Percentiles rank a stretch among this genome's conserved stretches.
Evolutionary conservation across 768 basidiomycete species (phyloP).

Genomic region (Hericium coralloides): DNA sequence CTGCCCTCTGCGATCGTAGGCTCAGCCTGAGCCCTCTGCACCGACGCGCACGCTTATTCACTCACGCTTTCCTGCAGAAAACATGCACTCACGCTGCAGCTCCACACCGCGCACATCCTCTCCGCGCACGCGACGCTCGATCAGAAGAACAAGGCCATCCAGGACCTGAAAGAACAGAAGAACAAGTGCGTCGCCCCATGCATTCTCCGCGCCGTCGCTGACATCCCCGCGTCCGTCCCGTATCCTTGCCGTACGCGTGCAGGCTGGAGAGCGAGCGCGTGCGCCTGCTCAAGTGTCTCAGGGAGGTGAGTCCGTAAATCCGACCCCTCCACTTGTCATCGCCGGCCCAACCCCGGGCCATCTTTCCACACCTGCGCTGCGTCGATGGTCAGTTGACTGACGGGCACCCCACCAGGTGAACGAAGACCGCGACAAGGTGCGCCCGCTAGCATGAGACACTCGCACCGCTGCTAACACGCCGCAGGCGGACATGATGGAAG

Average conservation of each 20-base stretch:
- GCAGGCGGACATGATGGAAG: conserved; percentile 63
- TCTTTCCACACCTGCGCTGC: too few species aligned
- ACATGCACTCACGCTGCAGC: conserved; percentile 73
- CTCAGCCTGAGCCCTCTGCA: too few species aligned
- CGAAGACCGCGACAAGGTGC: conserved; percentile 70
- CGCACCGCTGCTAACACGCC: neutral
- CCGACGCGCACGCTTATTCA: neutral
- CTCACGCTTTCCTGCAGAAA: conserved; percentile 38
- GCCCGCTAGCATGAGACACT: neutral
- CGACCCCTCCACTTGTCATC: too few species aligned
- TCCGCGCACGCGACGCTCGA: conserved; percentile 76
- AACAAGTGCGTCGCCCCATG: conserved; percentile 50
- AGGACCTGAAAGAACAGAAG: conserved; percentile 77
- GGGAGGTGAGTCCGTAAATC: conserved; percentile 43
- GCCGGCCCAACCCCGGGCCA: too few species aligned
- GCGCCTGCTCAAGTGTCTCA: conserved; percentile 55
- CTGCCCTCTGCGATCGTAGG: neutral
- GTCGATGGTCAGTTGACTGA: too few species aligned
- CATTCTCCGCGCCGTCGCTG: neutral
- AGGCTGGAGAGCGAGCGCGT: conserved; percentile 72
- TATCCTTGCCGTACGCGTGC: neutral
- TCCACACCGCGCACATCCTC: conserved; percentile 77
- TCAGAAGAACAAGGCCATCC: conserved; percentile 67
- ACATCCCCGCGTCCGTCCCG: neutral
- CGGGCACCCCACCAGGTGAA: conserved; percentile 50